Percentiles rank a stretch among this genome's conserved stretches.
Conservation (phyloP, 2,329 filamentous ascomycete genomes). For the Sporothrix pallida region DNA sequence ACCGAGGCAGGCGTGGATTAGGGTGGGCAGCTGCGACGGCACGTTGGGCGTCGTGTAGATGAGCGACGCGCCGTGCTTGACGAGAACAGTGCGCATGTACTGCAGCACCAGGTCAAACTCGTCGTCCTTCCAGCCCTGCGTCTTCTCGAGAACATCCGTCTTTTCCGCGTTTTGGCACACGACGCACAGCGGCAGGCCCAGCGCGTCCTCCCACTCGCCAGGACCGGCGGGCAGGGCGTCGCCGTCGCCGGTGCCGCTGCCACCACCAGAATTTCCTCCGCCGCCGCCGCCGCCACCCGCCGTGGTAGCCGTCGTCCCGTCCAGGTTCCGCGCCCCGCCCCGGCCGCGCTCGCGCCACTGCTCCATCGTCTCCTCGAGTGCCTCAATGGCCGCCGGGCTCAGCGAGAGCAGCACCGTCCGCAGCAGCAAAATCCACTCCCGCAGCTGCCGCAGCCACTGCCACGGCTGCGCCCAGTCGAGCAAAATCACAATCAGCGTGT, state of each 20-base stretch:
- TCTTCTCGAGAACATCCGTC: constrained; percentile 88
- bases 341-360: constrained; percentile 78
- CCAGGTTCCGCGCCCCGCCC: constrained; percentile 65
- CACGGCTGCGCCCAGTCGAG: constrained; percentile 95
- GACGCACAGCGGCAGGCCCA: constrained; percentile 86
- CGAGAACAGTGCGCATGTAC: constrained; percentile 83
- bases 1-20: constrained; percentile 84
- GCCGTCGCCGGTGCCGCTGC: constrained; percentile 54
- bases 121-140: constrained; percentile 91
- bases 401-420: constrained; percentile 76
- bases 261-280: not conserved
- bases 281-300: not conserved
- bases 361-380: constrained; percentile 85
- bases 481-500: constrained; percentile 88
- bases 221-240: constrained; percentile 80
- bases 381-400: constrained; percentile 75
- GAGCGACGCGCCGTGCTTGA: constrained; percentile 84
- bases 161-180: constrained; percentile 97
- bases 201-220: constrained; percentile 89
- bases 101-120: constrained; percentile 96
- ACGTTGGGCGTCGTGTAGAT: constrained; percentile 82
- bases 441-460: constrained; percentile 86
- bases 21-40: constrained; percentile 75
- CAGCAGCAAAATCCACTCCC: constrained; percentile 87
- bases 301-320: constrained; percentile 54